Base-by-base conservation (phyloP, 2,329 filamentous ascomycete species). In the Chaetomium sp. region DNA sequence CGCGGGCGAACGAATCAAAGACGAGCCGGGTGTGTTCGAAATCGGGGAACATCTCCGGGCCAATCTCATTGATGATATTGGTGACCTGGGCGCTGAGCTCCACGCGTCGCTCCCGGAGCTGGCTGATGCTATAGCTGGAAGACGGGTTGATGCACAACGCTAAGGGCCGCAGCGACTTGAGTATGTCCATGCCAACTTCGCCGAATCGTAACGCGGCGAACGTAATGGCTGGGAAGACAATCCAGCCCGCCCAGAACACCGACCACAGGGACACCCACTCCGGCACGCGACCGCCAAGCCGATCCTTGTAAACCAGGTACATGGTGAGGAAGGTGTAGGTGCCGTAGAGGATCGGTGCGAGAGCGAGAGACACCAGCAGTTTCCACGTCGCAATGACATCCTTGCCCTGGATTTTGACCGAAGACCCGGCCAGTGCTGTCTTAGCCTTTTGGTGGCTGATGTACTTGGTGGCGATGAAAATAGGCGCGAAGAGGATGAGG, bases 151-250 rank as follows among this genome's bases (percentile, higher is more conserved):
- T 79, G 61, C 89, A 94, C 37, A 96, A 78, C 46, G 95, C 77
- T 8, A 99, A 81, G 5, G 94, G 94, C 8, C 90, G 84, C 12
- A 99, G 80, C 0, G 92, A 97, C 73, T 97, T 99, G 74, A 94
- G 77, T 54, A 99, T 96, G 68, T 99, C 94, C 91, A 99, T 96
- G 52, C 92, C 94, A n/a, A 95, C 87, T 73, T 99, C 94, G 47
- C 94, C 94, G 62, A 97, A 95, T 9, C 94, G 87, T 52, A 99
- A 84, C 6, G 94, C 90, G 4, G 91, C 91, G 70, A 95, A 96
- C 0, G 91, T 96, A 64, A 96, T 87, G 32, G 85, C 81, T 5
- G 91, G 88, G 76, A 96, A 96, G 62, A 95, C 75, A 48, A 89
- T 78, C 74, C 89, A 86, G 49, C 91, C 88, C 41, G 84, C 81